Base-by-base conservation (phyloP, 164 flowering plant species). In the Nelumbo lutea region DNA sequence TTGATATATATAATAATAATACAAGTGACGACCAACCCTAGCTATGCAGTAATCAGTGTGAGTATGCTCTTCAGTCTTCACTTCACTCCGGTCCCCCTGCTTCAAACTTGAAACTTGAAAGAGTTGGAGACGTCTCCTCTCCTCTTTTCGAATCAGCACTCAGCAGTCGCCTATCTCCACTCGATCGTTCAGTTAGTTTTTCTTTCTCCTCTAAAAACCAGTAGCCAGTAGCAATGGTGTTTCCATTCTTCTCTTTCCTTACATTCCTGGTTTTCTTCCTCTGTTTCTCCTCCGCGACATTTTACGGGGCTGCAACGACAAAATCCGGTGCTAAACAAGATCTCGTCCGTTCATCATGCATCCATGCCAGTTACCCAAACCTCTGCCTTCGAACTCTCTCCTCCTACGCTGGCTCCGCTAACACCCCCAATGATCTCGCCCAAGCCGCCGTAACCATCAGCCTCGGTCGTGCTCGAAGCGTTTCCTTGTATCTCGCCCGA, bases 311-410 rank as follows among this genome's bases (percentile, higher is more conserved):
- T 15, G 53, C 72, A 5, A 52, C 46, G 9, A 46, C 61, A 3
- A 10, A 14, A 42, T 4, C 73, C 73, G 67, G 55, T 1, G 53
- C 68, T 1, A 59, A 80, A 2, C 51, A 63, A 46, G 79, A 84
- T 62, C 81, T 88, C 10, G 79, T 88, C 68, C 84, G 75, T 7
- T 64, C 80, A 0, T 84, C 89, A 0, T 90, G 93, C 80, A 66
- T 48, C 15, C 84, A 85, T 73, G 91, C 96, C 56, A 85, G 83
- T 67, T 90, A 87, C 82, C 96, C 93, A 0, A 27, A 58, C 59
- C 61, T 88, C 70, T 88, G 96, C 80, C 45, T 88, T 67, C 82
- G 84, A 15, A 82, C 93, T 0, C 91, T 90, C 68, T 80, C 91
- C 47, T 14, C 82, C 62, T 81, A 79, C 86, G 47, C 81, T 4